A percentile compares a stretch with the other conserved stretches of the same genome.
Conservation (phyloP, 2,329 filamentous ascomycete genomes). For the Neodidymelliopsis sp. region DNA sequence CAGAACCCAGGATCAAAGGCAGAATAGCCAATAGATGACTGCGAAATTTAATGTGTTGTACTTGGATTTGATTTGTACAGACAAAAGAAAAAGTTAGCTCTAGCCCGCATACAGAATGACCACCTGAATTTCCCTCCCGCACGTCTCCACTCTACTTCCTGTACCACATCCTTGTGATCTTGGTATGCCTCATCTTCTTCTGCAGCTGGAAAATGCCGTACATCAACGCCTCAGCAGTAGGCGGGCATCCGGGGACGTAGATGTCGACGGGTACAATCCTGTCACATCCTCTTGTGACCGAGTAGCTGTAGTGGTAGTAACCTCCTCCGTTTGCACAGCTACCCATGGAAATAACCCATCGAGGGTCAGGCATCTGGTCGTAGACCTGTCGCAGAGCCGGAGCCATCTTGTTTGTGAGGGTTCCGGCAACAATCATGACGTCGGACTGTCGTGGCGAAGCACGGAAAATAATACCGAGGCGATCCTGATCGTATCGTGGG, state of each 20-base stretch:
- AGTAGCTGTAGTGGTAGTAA: constrained; percentile 89
- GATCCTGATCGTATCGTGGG: constrained; percentile 91
- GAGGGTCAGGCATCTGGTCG: constrained; percentile 93
- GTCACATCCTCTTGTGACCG: constrained; percentile 78
- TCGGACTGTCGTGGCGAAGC: constrained; percentile 89
- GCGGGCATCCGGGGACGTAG: constrained; percentile 78
- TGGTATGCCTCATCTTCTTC: constrained; percentile 74
- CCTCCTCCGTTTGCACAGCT: constrained; percentile 85
- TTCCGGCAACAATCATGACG: constrained; percentile 94
- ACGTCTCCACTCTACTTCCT: constrained; percentile 53
- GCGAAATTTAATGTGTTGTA: constrained; percentile 1
- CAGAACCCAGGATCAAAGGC: no score
- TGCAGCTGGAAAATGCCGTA: constrained; percentile 77
- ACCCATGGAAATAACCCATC: constrained; percentile 87
- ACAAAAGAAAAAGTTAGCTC: constrained; percentile 21
- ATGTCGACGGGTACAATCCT: constrained; percentile 83
- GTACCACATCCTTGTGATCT: constrained; percentile 66
- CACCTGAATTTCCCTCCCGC: constrained; percentile 21
- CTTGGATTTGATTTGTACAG: constrained; percentile 31
- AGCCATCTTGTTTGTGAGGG: constrained; percentile 95
- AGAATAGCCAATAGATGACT: no score
- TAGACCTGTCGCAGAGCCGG: constrained; percentile 89
- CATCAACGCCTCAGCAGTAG: constrained; percentile 62
- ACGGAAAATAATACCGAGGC: constrained; percentile 90
- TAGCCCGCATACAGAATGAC: constrained; percentile 32